phyloP scores from a whole-genome alignment of 768 basidiomycete species.

The Paxillus rubicundulus region DNA sequence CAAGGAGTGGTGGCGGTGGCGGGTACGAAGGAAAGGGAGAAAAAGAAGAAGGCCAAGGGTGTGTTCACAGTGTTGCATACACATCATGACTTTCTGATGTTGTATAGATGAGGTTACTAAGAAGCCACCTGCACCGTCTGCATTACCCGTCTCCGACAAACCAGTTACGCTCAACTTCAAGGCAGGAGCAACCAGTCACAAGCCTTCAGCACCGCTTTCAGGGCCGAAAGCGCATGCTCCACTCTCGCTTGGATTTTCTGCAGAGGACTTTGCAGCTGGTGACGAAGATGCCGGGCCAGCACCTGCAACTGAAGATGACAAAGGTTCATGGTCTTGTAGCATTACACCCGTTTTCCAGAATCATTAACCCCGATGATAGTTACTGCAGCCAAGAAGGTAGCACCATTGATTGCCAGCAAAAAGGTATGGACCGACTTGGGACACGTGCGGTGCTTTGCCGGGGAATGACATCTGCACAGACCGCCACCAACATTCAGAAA shows the following conservation, averaged over 20 bases:
- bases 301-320: conserved; percentile 46
- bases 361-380: conserved; percentile 30
- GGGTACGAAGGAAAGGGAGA: conserved; percentile 59
- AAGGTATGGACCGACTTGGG: conserved; percentile 49
- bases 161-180: conserved; percentile 80
- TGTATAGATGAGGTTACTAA: conserved; percentile 34
- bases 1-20: conserved; percentile 33
- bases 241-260: conserved; percentile 60
- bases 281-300: conserved; percentile 44
- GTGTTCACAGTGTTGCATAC: not conserved
- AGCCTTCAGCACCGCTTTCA: conserved; percentile 19
- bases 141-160: conserved; percentile 72
- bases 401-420: conserved; percentile 80
- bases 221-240: conserved; percentile 38
- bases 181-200: conserved; percentile 27
- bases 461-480: conserved; percentile 45
- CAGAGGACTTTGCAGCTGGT: conserved; percentile 52
- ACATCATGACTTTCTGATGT: conserved; percentile 9
- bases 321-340: conserved; percentile 20
- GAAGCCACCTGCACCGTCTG: conserved; percentile 55
- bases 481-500: conserved; percentile 87
- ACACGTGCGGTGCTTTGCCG: not conserved
- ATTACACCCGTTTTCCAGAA: not conserved
- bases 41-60: conserved; percentile 59
- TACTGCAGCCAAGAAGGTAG: conserved; percentile 63